Evolutionary conservation across 495 filamentous ascomycete genomes (phyloP), one percentile per base, ranked within the genome.

Genomic region (Daldinia bambusicola): DNA sequence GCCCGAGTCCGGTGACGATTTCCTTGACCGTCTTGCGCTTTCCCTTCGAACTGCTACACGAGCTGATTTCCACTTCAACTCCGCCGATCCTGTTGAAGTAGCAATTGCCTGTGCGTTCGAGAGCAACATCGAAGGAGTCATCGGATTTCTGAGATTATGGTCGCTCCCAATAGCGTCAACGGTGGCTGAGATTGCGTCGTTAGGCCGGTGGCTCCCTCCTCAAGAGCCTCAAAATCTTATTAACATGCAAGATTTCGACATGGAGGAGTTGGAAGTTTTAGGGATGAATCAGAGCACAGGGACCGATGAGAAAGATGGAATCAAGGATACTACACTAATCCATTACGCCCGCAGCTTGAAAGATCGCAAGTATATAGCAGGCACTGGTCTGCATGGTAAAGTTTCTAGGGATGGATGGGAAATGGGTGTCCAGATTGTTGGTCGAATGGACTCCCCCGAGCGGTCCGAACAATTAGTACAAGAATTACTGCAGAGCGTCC

Each of bases 91-190:
- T 7, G 79, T 92, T 14, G 92, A 98, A 77, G 88, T 97, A 60
- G 92, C 88, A 16, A 81, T 97, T 48, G 93, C 91, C 8, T 92
- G 88, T 56, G 83, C 92, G 4, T 90, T 96, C 66, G 91, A 94
- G 71, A 91, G 89, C 13, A 90, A 94, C 67, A 80, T 90, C 50
- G 89, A 93, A 77, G 89, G 87, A 22, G 88, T 92, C 0, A 76
- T 97, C 38, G 87, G 86, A n/a, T 79, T 96, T 31, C 76, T 98
- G 1, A 86, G 89, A 59, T 81, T 85, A 14, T 95, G 91, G 92
- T 96, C 93, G 26, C 85, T 93, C 10, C 87, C 90, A 2, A 77
- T 97, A 8, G 87, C 92, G 13, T 83, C 90, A 31, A 88, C 91
- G 20, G 87, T 94, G n/a, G 89, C 89, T 6, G 93, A 97, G 77